A percentile compares a stretch with the other conserved stretches of the same genome.
phyloP scores from a whole-genome alignment of 2,329 filamentous ascomycete species.

The Aureobasidium sp. region DNA sequence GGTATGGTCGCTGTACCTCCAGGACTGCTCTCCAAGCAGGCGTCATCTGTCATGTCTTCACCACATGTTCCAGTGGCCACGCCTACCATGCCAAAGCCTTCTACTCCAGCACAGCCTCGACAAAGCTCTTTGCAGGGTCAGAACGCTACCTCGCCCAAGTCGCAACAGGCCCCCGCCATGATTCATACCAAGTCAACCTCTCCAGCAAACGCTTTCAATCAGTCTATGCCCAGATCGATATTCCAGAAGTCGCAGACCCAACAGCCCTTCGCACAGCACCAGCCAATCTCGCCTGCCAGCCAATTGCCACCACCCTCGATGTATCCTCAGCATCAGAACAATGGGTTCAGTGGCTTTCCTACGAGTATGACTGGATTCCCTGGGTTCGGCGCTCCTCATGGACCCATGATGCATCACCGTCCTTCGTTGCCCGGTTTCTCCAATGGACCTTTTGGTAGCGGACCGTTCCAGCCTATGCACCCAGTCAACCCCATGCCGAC shows the following conservation, averaged over 20 bases:
- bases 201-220: slow-evolving; percentile 50
- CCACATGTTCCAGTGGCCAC: slow-evolving; percentile 73
- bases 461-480: slow-evolving; percentile 43
- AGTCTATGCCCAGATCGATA: slow-evolving; percentile 53
- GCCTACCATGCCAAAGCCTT: slow-evolving; percentile 72
- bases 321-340: slow-evolving; percentile 32
- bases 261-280: slow-evolving; percentile 46
- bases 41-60: slow-evolving; percentile 53
- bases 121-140: slow-evolving; percentile 73
- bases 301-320: slow-evolving; percentile 47
- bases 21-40: slow-evolving; percentile 45
- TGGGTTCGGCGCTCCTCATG: slow-evolving; percentile 35
- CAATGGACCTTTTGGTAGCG: slow-evolving; percentile 42
- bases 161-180: slow-evolving; percentile 46
- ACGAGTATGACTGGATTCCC: slow-evolving; percentile 46
- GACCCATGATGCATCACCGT: slow-evolving; percentile 48
- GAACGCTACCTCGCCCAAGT: slow-evolving; percentile 59
- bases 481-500: slow-evolving; percentile 39
- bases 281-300: slow-evolving; percentile 48
- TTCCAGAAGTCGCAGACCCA: slow-evolving; percentile 51
- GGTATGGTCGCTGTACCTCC: slow-evolving; percentile 47
- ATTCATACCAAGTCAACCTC: slow-evolving; percentile 46
- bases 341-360: slow-evolving; percentile 36
- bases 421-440: slow-evolving; percentile 47
- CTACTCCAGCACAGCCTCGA: slow-evolving; percentile 68